Conservation (phyloP, 805 yeast genomes). For the Ogataea nonfermentans region DNA sequence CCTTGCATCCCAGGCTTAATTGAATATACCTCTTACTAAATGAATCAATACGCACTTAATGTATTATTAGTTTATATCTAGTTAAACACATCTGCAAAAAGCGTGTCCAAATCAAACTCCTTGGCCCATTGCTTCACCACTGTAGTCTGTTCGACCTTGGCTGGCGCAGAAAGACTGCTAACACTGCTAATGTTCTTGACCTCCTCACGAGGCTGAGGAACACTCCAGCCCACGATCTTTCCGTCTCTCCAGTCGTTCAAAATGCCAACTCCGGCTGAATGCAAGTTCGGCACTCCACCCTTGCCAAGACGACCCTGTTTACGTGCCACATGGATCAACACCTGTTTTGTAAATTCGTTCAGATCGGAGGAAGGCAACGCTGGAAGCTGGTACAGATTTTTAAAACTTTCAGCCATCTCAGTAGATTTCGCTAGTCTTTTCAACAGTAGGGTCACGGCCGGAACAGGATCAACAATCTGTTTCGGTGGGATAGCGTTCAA, state of each 20-base stretch:
- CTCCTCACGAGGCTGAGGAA: constrained; percentile 46
- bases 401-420: constrained; percentile 76
- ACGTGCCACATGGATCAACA: constrained; percentile 90
- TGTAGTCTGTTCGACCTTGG: constrained; percentile 61
- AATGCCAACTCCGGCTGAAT: constrained; percentile 77
- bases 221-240: constrained; percentile 84
- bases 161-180: constrained; percentile 39
- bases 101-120: constrained; percentile 88
- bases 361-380: constrained; percentile 70
- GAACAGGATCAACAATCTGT: constrained; percentile 76
- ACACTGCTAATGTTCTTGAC: constrained; percentile 34
- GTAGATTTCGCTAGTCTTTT: constrained; percentile 71
- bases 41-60: neutral
- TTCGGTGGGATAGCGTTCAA: constrained; percentile 89
- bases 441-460: constrained; percentile 74
- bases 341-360: constrained; percentile 77
- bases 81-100: constrained; percentile 49
- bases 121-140: constrained; percentile 90
- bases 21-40: neutral
- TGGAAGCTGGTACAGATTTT: constrained; percentile 73
- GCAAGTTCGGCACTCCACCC: constrained; percentile 90
- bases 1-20: constrained; percentile 33
- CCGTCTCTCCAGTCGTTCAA: constrained; percentile 98
- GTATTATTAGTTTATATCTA: constrained; percentile 2
- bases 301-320: constrained; percentile 86